Conservation (phyloP, 192 early-diverging fungal species). For the Coemansia sp. region DNA sequence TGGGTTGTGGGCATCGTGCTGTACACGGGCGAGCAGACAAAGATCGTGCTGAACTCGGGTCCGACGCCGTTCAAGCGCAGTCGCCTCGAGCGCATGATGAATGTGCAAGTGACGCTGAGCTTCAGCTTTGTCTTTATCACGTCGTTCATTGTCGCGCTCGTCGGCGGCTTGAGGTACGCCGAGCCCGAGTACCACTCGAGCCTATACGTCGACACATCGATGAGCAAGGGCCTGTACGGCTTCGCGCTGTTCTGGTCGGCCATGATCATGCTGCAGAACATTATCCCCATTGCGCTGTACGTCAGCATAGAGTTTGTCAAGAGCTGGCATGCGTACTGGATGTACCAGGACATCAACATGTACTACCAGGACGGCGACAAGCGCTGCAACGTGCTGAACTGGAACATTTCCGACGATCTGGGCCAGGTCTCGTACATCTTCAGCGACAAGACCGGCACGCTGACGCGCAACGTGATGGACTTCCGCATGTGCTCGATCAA, state of each 20-base stretch:
- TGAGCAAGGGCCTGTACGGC: slow-evolving; percentile 33
- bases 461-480: slow-evolving; percentile 95
- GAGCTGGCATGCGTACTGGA: slow-evolving; percentile 79
- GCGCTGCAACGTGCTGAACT: slow-evolving; percentile 53
- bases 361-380: slow-evolving; percentile 52
- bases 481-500: slow-evolving; percentile 91
- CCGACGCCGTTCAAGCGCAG: slow-evolving; percentile 88
- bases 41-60: slow-evolving; percentile 89
- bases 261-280: slow-evolving; percentile 93
- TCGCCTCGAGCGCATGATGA: slow-evolving; percentile 82
- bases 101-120: slow-evolving; percentile 61
- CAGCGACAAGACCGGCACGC: slow-evolving; percentile 94
- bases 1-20: slow-evolving; percentile 83
- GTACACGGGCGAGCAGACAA: slow-evolving; percentile 86
- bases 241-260: slow-evolving; percentile 59
- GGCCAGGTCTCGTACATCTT: slow-evolving; percentile 97
- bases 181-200: slow-evolving; percentile 29
- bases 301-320: slow-evolving; percentile 93
- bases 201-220: slow-evolving; percentile 38
- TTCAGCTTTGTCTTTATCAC: slow-evolving; percentile 56
- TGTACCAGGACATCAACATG: slow-evolving; percentile 89
- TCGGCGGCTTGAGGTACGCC: slow-evolving; percentile 49
- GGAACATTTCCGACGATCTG: slow-evolving; percentile 95
- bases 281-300: slow-evolving; percentile 95
- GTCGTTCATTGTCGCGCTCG: slow-evolving; percentile 56